Evolutionary conservation across 345 rosid species (phyloP).

Genomic region (Diplotaxis tenuifolia): DNA sequence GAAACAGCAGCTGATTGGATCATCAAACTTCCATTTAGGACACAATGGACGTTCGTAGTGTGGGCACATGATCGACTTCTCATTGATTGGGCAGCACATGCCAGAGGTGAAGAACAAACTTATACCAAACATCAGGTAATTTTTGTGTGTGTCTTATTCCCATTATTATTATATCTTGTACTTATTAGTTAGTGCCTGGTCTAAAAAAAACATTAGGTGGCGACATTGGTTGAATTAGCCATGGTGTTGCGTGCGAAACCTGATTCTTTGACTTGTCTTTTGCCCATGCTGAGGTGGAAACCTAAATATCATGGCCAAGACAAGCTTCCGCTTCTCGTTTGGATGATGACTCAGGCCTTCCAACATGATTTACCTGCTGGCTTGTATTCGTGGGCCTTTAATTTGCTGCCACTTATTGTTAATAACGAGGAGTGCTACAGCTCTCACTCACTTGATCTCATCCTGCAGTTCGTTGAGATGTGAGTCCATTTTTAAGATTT

Average conservation of each 20-base stretch:
- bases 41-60: not conserved
- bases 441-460: not conserved
- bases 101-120: not conserved
- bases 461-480: not conserved
- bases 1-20: not conserved
- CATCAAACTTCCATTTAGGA: not conserved
- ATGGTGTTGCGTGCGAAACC: not conserved
- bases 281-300: not conserved
- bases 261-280: not conserved
- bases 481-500: not conserved
- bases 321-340: not conserved
- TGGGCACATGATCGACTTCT: not conserved
- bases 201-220: too few species aligned
- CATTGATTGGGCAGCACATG: not conserved
- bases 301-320: not conserved
- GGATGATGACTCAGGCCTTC: not conserved
- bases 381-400: not conserved
- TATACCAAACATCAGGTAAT: too few species aligned
- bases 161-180: too few species aligned
- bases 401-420: not conserved
- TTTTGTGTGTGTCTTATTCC: too few species aligned
- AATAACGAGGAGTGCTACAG: not conserved
- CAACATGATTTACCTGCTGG: not conserved
- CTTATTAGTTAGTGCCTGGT: too few species aligned
- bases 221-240: not conserved